Evolutionary conservation across 139 green algal species (phyloP).

Genomic region (Coccomyxa sp.): DNA sequence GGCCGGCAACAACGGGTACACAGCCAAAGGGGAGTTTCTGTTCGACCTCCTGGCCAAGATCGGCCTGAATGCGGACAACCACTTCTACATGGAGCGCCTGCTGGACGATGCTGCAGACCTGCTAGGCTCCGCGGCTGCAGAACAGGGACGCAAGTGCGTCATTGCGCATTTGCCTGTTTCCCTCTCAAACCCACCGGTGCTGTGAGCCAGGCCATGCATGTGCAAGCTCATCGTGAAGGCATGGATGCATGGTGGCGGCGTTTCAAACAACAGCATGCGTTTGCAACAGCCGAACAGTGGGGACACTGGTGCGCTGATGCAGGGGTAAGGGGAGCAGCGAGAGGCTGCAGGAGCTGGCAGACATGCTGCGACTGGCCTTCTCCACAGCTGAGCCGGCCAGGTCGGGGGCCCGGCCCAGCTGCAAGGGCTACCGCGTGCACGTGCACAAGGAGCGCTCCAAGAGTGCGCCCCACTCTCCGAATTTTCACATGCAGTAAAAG

Average conservation of each 20-base stretch:
- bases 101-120: constrained; percentile 30
- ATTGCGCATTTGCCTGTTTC: neutral
- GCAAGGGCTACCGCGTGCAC: constrained; percentile 63
- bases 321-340: constrained; percentile 36
- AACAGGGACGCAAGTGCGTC: constrained; percentile 33
- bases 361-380: constrained; percentile 63
- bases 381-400: constrained; percentile 25
- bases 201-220: no score
- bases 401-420: neutral
- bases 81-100: constrained; percentile 9
- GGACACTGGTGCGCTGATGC: neutral
- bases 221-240: no score
- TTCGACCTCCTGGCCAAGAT: constrained; percentile 40
- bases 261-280: no score
- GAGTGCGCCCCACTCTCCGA: neutral
- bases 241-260: no score
- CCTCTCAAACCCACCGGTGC: no score
- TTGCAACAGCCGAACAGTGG: no score
- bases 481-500: no score
- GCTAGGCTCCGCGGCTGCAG: constrained; percentile 27
- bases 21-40: constrained; percentile 32
- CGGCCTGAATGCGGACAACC: constrained; percentile 23
- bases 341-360: constrained; percentile 29
- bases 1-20: constrained; percentile 24
- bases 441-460: constrained; percentile 52